These are phyloP conservation scores for Eleusine coracana DNA, from an alignment of 176 grass and related monocot genomes.

Conservation along the genomic window DNA sequence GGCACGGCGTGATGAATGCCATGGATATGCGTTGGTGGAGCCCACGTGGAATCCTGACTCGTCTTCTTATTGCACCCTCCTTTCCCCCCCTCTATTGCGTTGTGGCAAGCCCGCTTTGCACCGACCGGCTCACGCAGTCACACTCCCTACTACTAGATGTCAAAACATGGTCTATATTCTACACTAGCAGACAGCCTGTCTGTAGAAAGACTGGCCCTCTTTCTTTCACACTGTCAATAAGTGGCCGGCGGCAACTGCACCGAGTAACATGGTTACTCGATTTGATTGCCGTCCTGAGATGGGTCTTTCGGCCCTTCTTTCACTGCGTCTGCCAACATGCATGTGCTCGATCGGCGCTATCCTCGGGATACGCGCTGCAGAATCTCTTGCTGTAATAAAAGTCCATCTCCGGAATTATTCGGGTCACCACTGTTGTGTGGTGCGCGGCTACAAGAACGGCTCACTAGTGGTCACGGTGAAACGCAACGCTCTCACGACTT, in stretches of 20 bases:
- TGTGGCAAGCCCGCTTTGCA: slow-evolving; percentile 23
- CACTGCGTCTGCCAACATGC: not conserved
- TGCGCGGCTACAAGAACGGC: too few relatives aligned
- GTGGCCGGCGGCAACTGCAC: not conserved
- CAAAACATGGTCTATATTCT: not conserved
- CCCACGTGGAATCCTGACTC: not conserved
- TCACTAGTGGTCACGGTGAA: too few relatives aligned
- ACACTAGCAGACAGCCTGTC: not conserved
- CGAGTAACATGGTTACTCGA: not conserved
- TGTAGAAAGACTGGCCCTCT: not conserved
- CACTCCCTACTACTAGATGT: not conserved
- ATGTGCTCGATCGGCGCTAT: not conserved
- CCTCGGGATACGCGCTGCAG: not conserved
- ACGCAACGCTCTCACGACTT: too few relatives aligned
- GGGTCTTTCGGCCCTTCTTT: not conserved
- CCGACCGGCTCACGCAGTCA: slow-evolving; percentile 1
- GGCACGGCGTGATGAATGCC: not conserved
- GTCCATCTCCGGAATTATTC: not conserved
- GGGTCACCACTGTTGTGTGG: not conserved
- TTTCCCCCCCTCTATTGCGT: not conserved
- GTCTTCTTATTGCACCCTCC: not conserved
- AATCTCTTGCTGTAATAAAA: not conserved
- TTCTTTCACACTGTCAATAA: not conserved
- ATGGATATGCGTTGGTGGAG: not conserved
- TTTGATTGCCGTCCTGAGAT: not conserved